A percentile compares a stretch with the other conserved stretches of the same genome.
Conservation (phyloP, 208 protist species). For the Trypanosoma cruzi region DNA sequence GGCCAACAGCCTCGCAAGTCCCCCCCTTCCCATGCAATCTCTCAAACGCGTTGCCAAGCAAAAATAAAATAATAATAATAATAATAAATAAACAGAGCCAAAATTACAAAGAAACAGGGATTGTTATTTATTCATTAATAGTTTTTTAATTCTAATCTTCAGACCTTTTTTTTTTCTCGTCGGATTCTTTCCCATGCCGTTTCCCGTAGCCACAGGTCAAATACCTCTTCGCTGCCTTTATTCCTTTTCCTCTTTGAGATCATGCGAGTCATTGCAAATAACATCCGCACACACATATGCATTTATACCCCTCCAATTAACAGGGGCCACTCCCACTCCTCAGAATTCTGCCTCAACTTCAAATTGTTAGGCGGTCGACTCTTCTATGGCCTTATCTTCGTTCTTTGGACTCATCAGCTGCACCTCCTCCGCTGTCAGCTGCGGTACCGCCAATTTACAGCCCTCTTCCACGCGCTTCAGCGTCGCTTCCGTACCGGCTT, state of each 20-base stretch:
- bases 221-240: background rate
- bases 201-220: background rate
- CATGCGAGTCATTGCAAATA: background rate
- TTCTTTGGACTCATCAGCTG: conserved; percentile 25
- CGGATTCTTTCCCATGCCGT: background rate
- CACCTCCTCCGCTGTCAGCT: conserved; percentile 55
- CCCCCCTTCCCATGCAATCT: conserved; percentile 39
- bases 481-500: conserved; percentile 55
- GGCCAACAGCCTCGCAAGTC: conserved; percentile 49
- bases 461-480: conserved; percentile 73
- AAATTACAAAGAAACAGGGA: background rate
- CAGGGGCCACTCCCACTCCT: no score
- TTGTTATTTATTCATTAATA: background rate
- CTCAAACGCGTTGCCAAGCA: background rate
- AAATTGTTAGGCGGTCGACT: conserved; percentile 16
- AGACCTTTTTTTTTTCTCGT: background rate
- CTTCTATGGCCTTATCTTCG: conserved; percentile 5
- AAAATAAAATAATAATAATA: conserved; percentile 7
- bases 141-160: background rate
- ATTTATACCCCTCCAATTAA: no score
- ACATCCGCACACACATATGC: background rate
- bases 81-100: background rate
- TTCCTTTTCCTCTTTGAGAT: background rate
- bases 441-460: conserved; percentile 52
- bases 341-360: no score